Percentiles rank a stretch among this genome's conserved stretches.
Conservation (phyloP, 805 yeast species). For the Zygotorulaspora florentina region DNA sequence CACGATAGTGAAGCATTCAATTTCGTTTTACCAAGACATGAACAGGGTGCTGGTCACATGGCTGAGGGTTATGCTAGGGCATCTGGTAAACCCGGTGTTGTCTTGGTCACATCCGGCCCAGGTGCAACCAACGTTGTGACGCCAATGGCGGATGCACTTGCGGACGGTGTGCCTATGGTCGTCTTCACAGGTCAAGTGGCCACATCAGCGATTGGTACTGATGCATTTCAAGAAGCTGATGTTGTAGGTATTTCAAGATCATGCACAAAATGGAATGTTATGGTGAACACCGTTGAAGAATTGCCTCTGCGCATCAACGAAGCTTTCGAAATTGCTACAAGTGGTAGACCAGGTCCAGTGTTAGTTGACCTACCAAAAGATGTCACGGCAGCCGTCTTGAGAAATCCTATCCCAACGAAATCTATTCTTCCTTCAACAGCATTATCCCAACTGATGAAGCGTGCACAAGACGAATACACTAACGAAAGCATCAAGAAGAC, state of each 20-base stretch:
- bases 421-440: slow-evolving; percentile 71
- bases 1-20: slow-evolving; percentile 84
- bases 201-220: slow-evolving; percentile 93
- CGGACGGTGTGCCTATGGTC: slow-evolving; percentile 95
- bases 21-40: slow-evolving; percentile 92
- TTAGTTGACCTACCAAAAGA: slow-evolving; percentile 97
- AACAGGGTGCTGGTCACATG: slow-evolving; percentile 99
- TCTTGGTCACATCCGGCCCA: slow-evolving; percentile 97
- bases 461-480: slow-evolving; percentile 70
- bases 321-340: slow-evolving; percentile 93
- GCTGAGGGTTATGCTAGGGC: slow-evolving; percentile 99
- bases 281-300: slow-evolving; percentile 94
- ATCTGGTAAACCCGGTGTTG: slow-evolving; percentile 94
- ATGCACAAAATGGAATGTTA: slow-evolving; percentile 98
- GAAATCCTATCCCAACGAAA: slow-evolving; percentile 77
- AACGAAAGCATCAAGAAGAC: slow-evolving; percentile 69
- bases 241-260: slow-evolving; percentile 94
- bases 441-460: slow-evolving; percentile 62
- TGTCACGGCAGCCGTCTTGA: slow-evolving; percentile 87
- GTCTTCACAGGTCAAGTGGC: slow-evolving; percentile 98
- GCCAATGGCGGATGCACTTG: slow-evolving; percentile 96
- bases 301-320: slow-evolving; percentile 94
- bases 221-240: slow-evolving; percentile 99
- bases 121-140: slow-evolving; percentile 98
- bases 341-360: slow-evolving; percentile 98